These are phyloP conservation scores for Phytophthora brassicae DNA, from an alignment of 352 stramenopile genomes.

Conservation along the genomic window DNA sequence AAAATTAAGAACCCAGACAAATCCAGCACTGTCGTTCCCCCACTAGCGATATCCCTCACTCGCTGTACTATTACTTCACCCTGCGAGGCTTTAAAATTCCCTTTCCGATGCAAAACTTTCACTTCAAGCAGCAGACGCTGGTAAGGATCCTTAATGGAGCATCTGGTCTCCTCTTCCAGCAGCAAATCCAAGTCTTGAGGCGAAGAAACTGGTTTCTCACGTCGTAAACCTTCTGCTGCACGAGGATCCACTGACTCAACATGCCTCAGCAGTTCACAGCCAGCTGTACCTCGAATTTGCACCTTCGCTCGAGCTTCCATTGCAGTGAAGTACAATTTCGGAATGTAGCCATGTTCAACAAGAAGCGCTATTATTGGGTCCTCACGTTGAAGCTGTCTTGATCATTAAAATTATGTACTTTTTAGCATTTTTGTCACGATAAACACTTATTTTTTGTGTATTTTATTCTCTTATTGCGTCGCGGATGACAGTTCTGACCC, in stretches of 20 bases:
- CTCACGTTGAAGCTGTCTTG: not conserved
- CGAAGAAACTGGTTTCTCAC: conserved; percentile 10
- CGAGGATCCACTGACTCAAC: conserved; percentile 60
- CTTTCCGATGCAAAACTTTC: conserved; percentile 55
- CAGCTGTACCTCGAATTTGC: conserved; percentile 45
- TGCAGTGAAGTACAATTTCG: not conserved
- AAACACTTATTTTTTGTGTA: too few species aligned
- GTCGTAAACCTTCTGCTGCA: conserved; percentile 55
- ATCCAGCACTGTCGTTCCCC: conserved; percentile 43
- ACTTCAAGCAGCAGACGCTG: conserved; percentile 69
- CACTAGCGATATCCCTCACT: conserved; percentile 46
- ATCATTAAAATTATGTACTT: not conserved
- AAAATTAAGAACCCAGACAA: conserved; percentile 55
- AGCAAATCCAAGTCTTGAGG: conserved; percentile 44
- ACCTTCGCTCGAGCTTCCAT: conserved; percentile 34
- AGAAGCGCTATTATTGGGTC: conserved; percentile 7
- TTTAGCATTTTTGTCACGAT: too few species aligned
- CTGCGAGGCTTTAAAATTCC: conserved; percentile 67
- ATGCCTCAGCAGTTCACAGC: conserved; percentile 46
- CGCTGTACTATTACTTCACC: conserved; percentile 56
- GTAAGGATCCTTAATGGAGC: conserved; percentile 59
- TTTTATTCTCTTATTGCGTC: too few species aligned
- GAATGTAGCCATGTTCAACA: not conserved
- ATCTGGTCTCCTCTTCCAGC: conserved; percentile 69
- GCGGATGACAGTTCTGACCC: too few species aligned